Evolutionary conservation across 257 asterid genomes (phyloP).

Genomic region (Salvia rosmarinus): DNA sequence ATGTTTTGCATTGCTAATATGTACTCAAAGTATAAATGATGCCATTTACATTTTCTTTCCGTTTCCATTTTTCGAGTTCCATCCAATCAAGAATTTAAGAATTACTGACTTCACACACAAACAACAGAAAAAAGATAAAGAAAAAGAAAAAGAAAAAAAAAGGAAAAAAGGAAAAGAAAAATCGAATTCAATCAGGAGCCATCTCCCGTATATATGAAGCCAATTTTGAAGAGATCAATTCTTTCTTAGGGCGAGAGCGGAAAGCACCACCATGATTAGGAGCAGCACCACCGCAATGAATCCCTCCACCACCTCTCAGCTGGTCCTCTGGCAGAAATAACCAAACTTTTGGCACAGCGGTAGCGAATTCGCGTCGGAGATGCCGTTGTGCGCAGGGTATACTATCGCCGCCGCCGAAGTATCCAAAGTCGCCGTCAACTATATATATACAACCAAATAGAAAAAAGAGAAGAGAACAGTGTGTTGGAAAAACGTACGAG

Average conservation of each 20-base stretch:
- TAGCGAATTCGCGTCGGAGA: conserved; percentile 61
- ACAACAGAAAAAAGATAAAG: too few relatives aligned
- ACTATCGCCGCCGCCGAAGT: conserved; percentile 71
- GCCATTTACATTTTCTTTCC: too few relatives aligned
- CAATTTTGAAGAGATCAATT: conserved; percentile 15
- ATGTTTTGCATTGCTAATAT: too few relatives aligned
- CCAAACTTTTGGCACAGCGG: conserved; percentile 66
- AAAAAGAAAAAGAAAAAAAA: too few relatives aligned
- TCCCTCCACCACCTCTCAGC: conserved; percentile 63
- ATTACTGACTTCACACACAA: too few relatives aligned
- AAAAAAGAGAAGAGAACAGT: not conserved
- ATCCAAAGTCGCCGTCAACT: conserved; percentile 57
- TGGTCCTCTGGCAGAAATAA: conserved; percentile 58
- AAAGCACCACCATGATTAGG: conserved; percentile 40
- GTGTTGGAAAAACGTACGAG: too few relatives aligned
- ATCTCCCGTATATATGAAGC: too few relatives aligned
- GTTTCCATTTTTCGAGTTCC: too few relatives aligned
- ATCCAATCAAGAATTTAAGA: too few relatives aligned
- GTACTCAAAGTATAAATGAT: too few relatives aligned
- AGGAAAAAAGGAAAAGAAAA: too few relatives aligned
- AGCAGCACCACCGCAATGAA: conserved; percentile 49
- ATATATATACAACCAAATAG: not conserved
- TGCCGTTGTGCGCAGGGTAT: conserved; percentile 73
- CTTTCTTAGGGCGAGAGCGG: conserved; percentile 52
- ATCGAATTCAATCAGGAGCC: not conserved